Percentiles rank a stretch among this genome's conserved stretches.
Evolutionary conservation across 345 rosid species (phyloP).

Genomic region (Chamaenerion angustifolium): DNA sequence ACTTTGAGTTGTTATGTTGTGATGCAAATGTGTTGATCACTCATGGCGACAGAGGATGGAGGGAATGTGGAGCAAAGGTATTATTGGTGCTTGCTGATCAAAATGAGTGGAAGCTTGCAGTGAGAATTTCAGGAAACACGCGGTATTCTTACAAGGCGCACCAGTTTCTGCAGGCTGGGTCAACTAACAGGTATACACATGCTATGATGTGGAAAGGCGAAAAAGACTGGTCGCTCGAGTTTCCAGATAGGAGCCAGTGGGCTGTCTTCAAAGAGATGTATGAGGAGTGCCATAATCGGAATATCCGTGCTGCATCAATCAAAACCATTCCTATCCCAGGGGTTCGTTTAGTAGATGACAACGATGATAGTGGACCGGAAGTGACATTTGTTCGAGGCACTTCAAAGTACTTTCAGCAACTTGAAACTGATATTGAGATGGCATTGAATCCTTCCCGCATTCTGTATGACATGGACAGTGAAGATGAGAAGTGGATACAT

Average conservation of each 20-base stretch:
- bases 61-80: conserved; percentile 72
- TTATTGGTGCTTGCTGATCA: conserved; percentile 58
- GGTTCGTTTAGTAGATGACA: conserved; percentile 54
- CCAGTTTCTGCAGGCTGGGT: conserved; percentile 88
- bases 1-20: conserved; percentile 51
- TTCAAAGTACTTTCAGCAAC: conserved; percentile 57
- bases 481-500: conserved; percentile 64
- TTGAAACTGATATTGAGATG: conserved; percentile 86
- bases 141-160: conserved; percentile 78
- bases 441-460: conserved; percentile 68
- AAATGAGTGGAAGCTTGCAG: conserved; percentile 89
- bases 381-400: conserved; percentile 32
- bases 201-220: conserved; percentile 99
- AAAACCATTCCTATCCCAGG: conserved; percentile 93
- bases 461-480: conserved; percentile 94
- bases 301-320: conserved; percentile 65
- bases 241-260: conserved; percentile 89
- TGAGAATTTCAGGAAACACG: conserved; percentile 54
- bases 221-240: conserved; percentile 89
- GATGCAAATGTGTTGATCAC: conserved; percentile 66
- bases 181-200: conserved; percentile 85
- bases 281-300: conserved; percentile 89
- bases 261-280: conserved; percentile 89
- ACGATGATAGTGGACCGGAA: conserved; percentile 38
- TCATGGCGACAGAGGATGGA: conserved; percentile 76